Evolutionary conservation across 495 filamentous ascomycete species (phyloP).

Genomic region (Xylaria venustula): DNA sequence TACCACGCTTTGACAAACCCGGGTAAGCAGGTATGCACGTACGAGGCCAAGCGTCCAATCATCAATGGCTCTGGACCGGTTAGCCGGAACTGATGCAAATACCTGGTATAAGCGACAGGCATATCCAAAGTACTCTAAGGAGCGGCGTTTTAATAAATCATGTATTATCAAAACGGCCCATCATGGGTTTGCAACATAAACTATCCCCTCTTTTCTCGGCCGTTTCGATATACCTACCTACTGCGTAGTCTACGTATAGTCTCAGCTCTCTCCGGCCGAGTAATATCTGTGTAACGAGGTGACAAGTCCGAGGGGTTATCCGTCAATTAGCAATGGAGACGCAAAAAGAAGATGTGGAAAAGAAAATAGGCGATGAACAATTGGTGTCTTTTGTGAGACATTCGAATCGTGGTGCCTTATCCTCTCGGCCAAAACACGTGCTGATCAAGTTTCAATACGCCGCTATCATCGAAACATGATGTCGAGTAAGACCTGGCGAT

Average conservation of each 20-base stretch:
- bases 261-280: not conserved
- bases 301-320: no score
- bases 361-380: no score
- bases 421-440: not conserved
- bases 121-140: not conserved
- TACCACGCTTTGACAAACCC: not conserved
- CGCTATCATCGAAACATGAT: not conserved
- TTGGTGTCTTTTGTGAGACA: no score
- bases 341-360: no score
- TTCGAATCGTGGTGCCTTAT: not conserved
- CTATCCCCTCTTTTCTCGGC: constrained; percentile 1
- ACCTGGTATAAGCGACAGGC: not conserved
- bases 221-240: not conserved
- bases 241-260: not conserved
- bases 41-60: not conserved
- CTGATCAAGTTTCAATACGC: not conserved
- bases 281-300: no score
- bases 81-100: not conserved
- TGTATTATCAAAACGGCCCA: not conserved
- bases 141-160: not conserved
- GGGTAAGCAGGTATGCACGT: not conserved
- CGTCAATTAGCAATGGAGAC: no score
- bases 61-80: not conserved
- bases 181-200: not conserved
- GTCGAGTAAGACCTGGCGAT: not conserved